Evolutionary conservation across 306 rosid genomes (phyloP), one percentile per base, ranked within the genome.

Genomic region (Carpinus fangiana): DNA sequence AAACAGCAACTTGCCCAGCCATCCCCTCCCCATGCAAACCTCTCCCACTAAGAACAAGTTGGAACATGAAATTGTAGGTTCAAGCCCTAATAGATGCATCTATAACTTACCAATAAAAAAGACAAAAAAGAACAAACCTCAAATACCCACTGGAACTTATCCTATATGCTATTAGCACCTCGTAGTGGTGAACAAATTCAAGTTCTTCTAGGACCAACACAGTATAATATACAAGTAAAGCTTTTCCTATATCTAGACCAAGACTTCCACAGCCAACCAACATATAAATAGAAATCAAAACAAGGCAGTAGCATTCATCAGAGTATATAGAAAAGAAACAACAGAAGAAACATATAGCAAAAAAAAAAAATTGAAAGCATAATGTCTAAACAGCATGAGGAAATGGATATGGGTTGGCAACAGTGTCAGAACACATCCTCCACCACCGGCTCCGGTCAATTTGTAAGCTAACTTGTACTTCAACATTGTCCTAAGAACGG

Each of bases 401-500:
- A 78, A 80, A 84, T 85, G 98, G 93, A 93, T 93, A 95, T 98
- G 81, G 79, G 84, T 91, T 18, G 98, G 99, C 90, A 95, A 83
- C 48, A 92, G 86, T 6, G 99, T 95, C 62, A 95, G 90, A 88
- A 95, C 99, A 86, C 99, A 95, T 75, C 99, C 99, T 43, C 99
- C 98, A 54, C 98, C 99, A 43, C 99, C 99, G 57, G 97, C 99
- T 85, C 99, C 99, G 8, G 99, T 95, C 83, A 95, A 87, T 68
- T 95, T 95, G 59, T 98, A 95, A 79, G 90, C 87, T 65, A 95
- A 79, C 87, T 86, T 87, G 88, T 93, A 95, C 78, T 92, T 95
- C 80, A 88, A 78, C 2, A 97, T 95, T 16, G 98, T 95, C 54
- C 88, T 88, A 45, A 92, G 93, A 87, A 92, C 90, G 47, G 93